Evolutionary conservation across 495 filamentous ascomycete genomes (phyloP).

Genomic region (Jackrogersella multiformis): DNA sequence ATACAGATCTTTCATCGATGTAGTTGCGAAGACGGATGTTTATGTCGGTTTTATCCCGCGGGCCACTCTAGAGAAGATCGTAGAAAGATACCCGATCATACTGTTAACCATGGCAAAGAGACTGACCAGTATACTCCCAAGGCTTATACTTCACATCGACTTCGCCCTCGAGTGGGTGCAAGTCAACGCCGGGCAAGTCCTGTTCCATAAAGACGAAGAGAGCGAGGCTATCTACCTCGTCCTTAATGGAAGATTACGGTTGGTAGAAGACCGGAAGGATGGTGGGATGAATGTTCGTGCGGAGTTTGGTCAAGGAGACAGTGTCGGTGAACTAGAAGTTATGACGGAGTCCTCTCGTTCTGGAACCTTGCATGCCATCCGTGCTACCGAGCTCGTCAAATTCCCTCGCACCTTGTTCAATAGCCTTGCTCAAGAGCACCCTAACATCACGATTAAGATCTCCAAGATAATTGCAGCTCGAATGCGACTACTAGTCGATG

Average conservation of each 20-base stretch:
- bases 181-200: conserved; percentile 90
- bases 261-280: conserved; percentile 78
- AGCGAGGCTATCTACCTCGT: conserved; percentile 99
- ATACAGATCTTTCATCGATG: conserved; percentile 94
- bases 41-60: conserved; percentile 96
- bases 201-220: conserved; percentile 93
- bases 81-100: conserved; percentile 90
- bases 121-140: conserved; percentile 85
- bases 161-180: conserved; percentile 99
- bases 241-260: conserved; percentile 86
- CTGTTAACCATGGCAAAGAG: conserved; percentile 95
- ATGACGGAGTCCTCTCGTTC: conserved; percentile 92
- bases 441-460: conserved; percentile 97
- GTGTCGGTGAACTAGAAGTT: conserved; percentile 95
- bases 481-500: conserved; percentile 89
- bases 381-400: conserved; percentile 94
- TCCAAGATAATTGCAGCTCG: conserved; percentile 97
- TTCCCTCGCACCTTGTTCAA: conserved; percentile 97
- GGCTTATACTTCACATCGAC: conserved; percentile 95
- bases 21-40: conserved; percentile 96
- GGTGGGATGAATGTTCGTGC: conserved; percentile 88
- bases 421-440: conserved; percentile 94
- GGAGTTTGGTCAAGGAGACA: conserved; percentile 96
- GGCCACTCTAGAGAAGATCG: conserved; percentile 85
- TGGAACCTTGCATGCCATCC: conserved; percentile 92